Conservation (phyloP, 163 green algal genomes). For the Trebouxiophyceae sp. region DNA sequence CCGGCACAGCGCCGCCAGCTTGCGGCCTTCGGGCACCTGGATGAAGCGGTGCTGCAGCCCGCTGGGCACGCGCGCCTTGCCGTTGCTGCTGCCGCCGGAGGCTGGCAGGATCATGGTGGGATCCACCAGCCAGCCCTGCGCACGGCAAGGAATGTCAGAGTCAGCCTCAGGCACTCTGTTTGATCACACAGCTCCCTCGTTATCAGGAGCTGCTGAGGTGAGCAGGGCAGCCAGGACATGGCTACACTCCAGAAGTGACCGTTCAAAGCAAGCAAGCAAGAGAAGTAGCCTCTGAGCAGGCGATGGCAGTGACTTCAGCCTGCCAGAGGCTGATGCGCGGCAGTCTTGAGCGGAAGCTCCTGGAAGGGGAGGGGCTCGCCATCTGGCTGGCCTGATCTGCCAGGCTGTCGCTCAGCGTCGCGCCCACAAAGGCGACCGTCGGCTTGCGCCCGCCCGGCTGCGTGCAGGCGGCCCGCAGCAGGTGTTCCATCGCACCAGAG, state of each 20-base stretch:
- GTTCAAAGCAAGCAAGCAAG: background rate
- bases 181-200: too few species aligned
- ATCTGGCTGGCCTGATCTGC: constrained; percentile 25
- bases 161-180: too few species aligned
- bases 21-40: constrained; percentile 18
- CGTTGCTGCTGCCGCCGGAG: background rate
- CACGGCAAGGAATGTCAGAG: too few species aligned
- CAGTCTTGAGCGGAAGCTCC: background rate
- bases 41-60: constrained; percentile 49
- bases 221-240: too few species aligned
- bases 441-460: background rate
- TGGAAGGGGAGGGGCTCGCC: constrained; percentile 12
- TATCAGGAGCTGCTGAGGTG: too few species aligned
- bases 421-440: constrained; percentile 57
- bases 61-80: constrained; percentile 22
- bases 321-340: background rate
- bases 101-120: constrained; percentile 28
- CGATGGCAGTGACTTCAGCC: background rate
- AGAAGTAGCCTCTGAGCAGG: background rate
- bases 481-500: constrained; percentile 35
- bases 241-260: background rate
- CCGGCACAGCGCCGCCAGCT: constrained; percentile 43
- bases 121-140: constrained; percentile 39
- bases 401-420: constrained; percentile 45
- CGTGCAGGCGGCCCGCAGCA: constrained; percentile 24